Conservation (phyloP, 371 early-diverging fungal species). For the Furculomyces boomerangus region DNA sequence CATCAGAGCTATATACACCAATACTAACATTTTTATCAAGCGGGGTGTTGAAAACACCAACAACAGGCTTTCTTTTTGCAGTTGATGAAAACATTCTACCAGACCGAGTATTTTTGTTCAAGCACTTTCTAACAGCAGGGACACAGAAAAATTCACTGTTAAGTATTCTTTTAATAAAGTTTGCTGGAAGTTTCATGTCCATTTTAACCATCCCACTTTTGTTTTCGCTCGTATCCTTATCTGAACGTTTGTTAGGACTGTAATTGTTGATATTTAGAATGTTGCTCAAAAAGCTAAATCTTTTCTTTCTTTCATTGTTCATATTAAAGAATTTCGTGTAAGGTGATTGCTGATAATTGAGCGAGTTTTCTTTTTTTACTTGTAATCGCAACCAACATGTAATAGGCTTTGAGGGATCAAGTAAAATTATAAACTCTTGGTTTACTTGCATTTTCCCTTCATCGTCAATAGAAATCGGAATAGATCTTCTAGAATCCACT, state of each 20-base stretch:
- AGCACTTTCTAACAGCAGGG: background rate
- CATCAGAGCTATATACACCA: background rate
- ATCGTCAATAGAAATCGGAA: conserved; percentile 10
- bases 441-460: conserved; percentile 6
- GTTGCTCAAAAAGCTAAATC: background rate
- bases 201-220: too few relatives aligned
- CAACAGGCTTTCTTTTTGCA: background rate
- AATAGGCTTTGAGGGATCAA: conserved; percentile 21
- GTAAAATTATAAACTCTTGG: conserved; percentile 24
- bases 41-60: background rate
- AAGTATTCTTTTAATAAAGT: background rate
- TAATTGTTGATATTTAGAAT: background rate
- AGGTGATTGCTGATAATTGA: conserved; percentile 7
- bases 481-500: conserved; percentile 19
- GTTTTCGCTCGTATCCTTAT: background rate
- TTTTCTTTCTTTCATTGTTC: background rate
- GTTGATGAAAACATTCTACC: background rate
- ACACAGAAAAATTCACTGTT: background rate
- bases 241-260: background rate
- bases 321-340: background rate
- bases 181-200: background rate
- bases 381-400: conserved; percentile 24
- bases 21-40: background rate
- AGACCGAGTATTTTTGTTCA: background rate
- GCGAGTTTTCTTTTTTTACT: background rate